These are phyloP conservation scores for Jamesozyma spencerorum DNA, from an alignment of 805 yeast species.

Conservation along the genomic window DNA sequence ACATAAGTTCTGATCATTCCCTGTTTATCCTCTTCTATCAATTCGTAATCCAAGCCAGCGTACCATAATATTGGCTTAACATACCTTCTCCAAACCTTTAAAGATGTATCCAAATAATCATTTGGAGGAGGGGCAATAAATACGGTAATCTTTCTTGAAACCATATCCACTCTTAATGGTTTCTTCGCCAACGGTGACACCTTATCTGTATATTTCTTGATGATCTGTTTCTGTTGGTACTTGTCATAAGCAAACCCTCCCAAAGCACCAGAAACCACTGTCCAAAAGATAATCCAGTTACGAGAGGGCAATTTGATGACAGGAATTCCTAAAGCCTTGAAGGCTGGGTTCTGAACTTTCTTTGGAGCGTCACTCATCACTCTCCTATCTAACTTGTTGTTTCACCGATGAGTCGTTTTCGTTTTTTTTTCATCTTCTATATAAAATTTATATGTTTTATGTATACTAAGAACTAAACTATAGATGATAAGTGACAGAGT, in stretches of 20 bases:
- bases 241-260: conserved; percentile 81
- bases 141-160: conserved; percentile 70
- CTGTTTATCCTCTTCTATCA: conserved; percentile 70
- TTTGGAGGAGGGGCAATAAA: conserved; percentile 96
- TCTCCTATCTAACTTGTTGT: not conserved
- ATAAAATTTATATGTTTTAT: no score
- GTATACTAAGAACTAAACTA: no score
- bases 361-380: conserved; percentile 8
- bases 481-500: no score
- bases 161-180: conserved; percentile 38
- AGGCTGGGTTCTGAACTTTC: conserved; percentile 53
- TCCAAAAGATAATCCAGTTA: conserved; percentile 89
- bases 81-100: conserved; percentile 64
- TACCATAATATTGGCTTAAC: conserved; percentile 80
- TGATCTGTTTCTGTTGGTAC: conserved; percentile 53
- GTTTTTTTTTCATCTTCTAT: no score
- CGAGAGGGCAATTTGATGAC: conserved; percentile 72
- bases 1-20: conserved; percentile 79
- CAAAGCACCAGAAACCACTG: conserved; percentile 50
- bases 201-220: conserved; percentile 53
- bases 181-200: conserved; percentile 48
- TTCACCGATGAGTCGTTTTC: no score
- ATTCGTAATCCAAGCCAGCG: conserved; percentile 75
- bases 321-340: conserved; percentile 77
- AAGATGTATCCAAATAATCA: conserved; percentile 68